Evolutionary conservation across 2,329 filamentous ascomycete species (phyloP), one percentile per base, ranked within the genome.

Genomic region (Stemphylium lycopersici): DNA sequence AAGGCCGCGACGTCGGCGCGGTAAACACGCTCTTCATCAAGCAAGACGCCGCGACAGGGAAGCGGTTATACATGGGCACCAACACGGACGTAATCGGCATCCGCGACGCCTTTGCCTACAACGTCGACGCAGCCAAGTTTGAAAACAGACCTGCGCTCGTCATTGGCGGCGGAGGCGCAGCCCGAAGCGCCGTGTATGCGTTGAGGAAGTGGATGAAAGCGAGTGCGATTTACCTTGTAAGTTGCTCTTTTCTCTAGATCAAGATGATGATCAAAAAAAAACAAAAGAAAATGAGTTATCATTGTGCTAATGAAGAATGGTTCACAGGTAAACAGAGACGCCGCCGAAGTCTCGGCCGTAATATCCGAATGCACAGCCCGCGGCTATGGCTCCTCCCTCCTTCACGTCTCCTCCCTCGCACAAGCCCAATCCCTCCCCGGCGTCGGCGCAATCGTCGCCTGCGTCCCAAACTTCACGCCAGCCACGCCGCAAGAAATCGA

Each of bases 71-170:
- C 61, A 86, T 88, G 73, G 90, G 90, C 48, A 89, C 90, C 38
- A 93, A 95, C 78, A 93, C 90, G 3, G 90, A 95, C 74, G 89
- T 89, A 55, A 82, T 91, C 52, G 90, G 90, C 26, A 87, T 93
- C 58, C 83, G 89, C 18, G 89, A 93, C 68, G 84, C 88, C 3
- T 89, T 93, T 63, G 74, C 76, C 59, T 67, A 77, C 31, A 79
- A 79, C 56, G 67, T 79, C 10, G 66, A 78, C 46, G 75, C 82
- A 12, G 77, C 79, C 7, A 58, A 70, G 12, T 85, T 85, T 68
- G 80, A 84, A 63, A 79, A 80, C 56, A 81, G 83, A 29, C 88
- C 90, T 0, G 90, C 84, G 1, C 81, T 93, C 55, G 86, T 93
- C 15, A 81, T 93, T 41, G 90, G 90, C 26, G 90, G 89, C 3